These are phyloP conservation scores for Glycine latifolia DNA, from an alignment of 306 rosid species.

Conservation along the genomic window DNA sequence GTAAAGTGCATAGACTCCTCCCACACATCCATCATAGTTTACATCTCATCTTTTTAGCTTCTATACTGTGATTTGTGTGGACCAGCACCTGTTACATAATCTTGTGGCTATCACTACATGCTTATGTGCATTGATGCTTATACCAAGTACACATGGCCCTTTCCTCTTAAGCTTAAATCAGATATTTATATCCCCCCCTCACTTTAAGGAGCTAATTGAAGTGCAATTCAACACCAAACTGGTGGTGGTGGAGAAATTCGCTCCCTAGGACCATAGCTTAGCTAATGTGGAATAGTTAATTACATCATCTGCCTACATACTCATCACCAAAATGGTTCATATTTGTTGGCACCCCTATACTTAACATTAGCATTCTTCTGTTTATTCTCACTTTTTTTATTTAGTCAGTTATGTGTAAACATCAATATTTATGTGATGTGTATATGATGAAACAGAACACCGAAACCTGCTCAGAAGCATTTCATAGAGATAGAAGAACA, in stretches of 20 bases:
- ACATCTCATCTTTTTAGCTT: no score
- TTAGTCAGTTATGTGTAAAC: constrained; percentile 10
- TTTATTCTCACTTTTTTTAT: constrained; percentile 7
- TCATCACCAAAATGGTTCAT: not conserved
- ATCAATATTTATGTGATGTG: constrained; percentile 26
- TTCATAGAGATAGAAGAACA: constrained; percentile 35
- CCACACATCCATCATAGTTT: no score
- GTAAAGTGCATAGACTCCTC: no score
- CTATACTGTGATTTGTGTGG: no score
- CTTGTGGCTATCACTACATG: no score
- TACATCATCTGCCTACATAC: not conserved
- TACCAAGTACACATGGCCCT: no score
- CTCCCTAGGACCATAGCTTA: not conserved
- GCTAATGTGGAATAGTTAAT: not conserved
- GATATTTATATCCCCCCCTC: no score
- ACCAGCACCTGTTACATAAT: no score
- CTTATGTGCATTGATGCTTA: no score
- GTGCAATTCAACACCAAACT: not conserved
- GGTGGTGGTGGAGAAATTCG: not conserved
- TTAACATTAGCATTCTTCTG: not conserved
- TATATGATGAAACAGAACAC: constrained; percentile 1
- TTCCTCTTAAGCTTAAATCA: no score
- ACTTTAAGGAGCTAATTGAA: no score
- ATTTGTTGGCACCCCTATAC: constrained; percentile 6
- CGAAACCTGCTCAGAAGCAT: constrained; percentile 30